Evolutionary conservation across 768 basidiomycete genomes (phyloP).

Genomic region (Kwoniella botswanensis): DNA sequence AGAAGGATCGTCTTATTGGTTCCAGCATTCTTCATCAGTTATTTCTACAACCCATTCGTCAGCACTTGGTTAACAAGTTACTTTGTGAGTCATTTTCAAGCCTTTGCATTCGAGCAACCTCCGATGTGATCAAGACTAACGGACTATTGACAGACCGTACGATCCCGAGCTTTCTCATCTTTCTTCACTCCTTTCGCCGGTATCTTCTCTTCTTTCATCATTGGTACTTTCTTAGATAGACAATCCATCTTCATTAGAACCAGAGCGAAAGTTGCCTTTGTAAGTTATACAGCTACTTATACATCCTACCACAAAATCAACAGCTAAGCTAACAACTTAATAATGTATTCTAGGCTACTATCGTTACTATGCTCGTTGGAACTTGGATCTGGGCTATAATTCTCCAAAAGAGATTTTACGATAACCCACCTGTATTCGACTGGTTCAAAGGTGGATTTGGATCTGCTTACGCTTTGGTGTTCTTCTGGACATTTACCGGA

Average conservation of each 20-base stretch:
- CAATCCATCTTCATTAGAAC: conserved; percentile 38
- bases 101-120: no score
- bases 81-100: conserved; percentile 28
- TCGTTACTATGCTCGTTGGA: conserved; percentile 39
- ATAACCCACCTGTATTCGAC: conserved; percentile 27
- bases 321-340: no score
- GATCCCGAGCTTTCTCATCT: conserved; percentile 43
- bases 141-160: conserved; percentile 29
- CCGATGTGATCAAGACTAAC: no score
- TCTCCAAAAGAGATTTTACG: conserved; percentile 41
- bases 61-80: conserved; percentile 42
- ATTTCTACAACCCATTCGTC: conserved; percentile 44
- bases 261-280: conserved; percentile 36
- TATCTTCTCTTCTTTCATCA: conserved; percentile 46
- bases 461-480: conserved; percentile 33
- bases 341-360: conserved; percentile 10
- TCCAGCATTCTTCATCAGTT: conserved; percentile 40
- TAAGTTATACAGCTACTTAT: conserved; percentile 10
- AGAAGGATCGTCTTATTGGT: conserved; percentile 31
- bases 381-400: conserved; percentile 50
- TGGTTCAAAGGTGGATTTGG: conserved; percentile 33
- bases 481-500: conserved; percentile 47
- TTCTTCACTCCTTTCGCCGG: conserved; percentile 52
- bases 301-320: no score
- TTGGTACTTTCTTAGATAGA: conserved; percentile 40